A percentile compares a stretch with the other conserved stretches of the same genome.
Conservation (phyloP, 2,329 filamentous ascomycete genomes). For the Fusarium ambrosium region DNA sequence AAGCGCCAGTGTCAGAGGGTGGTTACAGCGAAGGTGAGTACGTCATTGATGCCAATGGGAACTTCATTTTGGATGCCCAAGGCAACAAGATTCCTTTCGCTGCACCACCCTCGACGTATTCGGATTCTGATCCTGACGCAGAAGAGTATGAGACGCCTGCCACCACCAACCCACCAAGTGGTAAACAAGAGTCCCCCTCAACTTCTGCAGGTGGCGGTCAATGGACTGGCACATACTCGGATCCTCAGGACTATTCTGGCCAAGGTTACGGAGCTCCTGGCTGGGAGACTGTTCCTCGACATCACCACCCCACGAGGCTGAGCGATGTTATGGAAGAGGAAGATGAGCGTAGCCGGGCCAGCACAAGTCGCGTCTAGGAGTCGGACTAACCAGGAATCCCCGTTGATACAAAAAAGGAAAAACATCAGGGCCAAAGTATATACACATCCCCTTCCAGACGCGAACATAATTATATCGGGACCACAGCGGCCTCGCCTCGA, state of each 20-base stretch:
- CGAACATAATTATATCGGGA: conserved; percentile 30
- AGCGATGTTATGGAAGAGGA: conserved; percentile 92
- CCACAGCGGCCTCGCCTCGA: conserved; percentile 17
- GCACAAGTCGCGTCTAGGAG: conserved; percentile 67
- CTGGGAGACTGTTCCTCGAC: conserved; percentile 83
- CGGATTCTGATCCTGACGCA: conserved; percentile 65
- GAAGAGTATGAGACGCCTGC: conserved; percentile 71
- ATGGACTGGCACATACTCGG: conserved; percentile 59
- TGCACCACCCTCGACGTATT: conserved; percentile 59
- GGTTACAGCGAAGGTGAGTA: conserved; percentile 81
- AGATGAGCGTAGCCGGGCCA: conserved; percentile 83
- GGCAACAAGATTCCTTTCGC: conserved; percentile 70
- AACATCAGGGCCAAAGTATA: conserved; percentile 30
- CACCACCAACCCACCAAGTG: conserved; percentile 57
- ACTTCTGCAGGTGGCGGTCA: conserved; percentile 51
- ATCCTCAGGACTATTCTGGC: conserved; percentile 73
- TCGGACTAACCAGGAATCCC: conserved; percentile 33
- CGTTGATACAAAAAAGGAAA: conserved; percentile 9
- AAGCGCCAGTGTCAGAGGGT: conserved; percentile 65
- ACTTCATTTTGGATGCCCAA: conserved; percentile 71
- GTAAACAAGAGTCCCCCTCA: conserved; percentile 50
- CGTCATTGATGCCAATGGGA: conserved; percentile 71
- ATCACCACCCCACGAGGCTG: conserved; percentile 89
- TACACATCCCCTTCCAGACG: conserved; percentile 21
- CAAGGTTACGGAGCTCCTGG: conserved; percentile 75